Evolutionary conservation across 1,284 basidiomycete species (phyloP), one percentile per base, ranked within the genome.

Genomic region (Fomitopsis schrenkii): DNA sequence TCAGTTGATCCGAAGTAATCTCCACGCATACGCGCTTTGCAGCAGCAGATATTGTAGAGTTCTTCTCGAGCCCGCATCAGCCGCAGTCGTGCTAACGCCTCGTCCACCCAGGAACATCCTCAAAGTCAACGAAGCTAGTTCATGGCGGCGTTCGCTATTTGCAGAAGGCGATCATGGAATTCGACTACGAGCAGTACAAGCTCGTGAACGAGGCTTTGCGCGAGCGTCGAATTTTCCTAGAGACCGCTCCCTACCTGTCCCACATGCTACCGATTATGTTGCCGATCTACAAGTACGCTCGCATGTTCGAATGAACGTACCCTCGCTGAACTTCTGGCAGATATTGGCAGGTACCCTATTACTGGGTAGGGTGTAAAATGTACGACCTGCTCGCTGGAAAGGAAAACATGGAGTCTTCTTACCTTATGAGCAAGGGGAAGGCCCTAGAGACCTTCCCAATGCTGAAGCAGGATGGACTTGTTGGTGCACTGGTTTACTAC

Each of bases 81-180:
- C 10, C 35, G 35, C 19, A 22, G 19, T 22, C 19, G 12, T 46
- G 45, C 45, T 46, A 1, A 46, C 46, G n/a, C 19, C 52, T 4
- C 42, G 17, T 19, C 9, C 33, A 12, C 9, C 10, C 54, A 92
- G 93, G 95, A 17, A 98, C 97, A 0, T 97, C 94, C 3, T 97
- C 95, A 33, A 99, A 99, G 75, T 95, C 93, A 9, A 98, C 97
- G 10, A 98, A 99, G 75, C 88, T 99, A 57, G 95, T 98, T 1
- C 97, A 99, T 77, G 97, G 97, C 33, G 97, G 97, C 61, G 97
- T 99, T 0, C 86, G 97, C 14, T 99, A 99, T 77, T 85, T 99
- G 14, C 96, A 98, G 72, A 98, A 98, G 74, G 97, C 97, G 2
- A 85, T 98, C 58, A 88, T 97, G 72, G 95, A 97, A 73, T 87